Evolutionary conservation across 2,329 filamentous ascomycete genomes (phyloP).

Genomic region (Mycocentrospora acerina): DNA sequence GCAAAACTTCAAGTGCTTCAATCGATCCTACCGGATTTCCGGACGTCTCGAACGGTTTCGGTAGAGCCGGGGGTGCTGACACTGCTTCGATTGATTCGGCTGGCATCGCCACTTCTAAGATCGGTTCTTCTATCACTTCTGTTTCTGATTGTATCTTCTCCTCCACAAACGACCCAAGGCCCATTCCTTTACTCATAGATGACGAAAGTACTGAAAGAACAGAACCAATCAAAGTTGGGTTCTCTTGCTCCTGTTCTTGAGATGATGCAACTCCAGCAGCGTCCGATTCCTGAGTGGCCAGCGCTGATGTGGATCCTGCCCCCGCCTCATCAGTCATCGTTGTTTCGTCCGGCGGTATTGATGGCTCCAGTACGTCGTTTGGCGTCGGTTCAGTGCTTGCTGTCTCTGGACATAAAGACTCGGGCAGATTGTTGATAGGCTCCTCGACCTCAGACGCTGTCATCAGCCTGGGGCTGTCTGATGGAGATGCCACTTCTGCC

Average conservation of each 20-base stretch:
- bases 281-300: conserved; percentile 9
- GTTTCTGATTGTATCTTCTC: too few relatives aligned
- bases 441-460: conserved; percentile 22
- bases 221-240: too few relatives aligned
- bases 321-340: conserved; percentile 19
- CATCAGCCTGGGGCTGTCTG: conserved; percentile 23
- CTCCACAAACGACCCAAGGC: too few relatives aligned
- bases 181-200: too few relatives aligned
- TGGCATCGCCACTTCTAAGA: too few relatives aligned
- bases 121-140: too few relatives aligned
- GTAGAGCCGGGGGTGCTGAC: neutral
- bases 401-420: conserved; percentile 16
- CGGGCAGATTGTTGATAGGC: conserved; percentile 17
- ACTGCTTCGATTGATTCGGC: neutral
- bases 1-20: neutral
- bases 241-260: conserved; percentile 4
- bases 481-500: conserved; percentile 29
- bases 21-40: neutral
- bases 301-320: conserved; percentile 21
- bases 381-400: conserved; percentile 17
- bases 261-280: conserved; percentile 6
- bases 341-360: conserved; percentile 18
- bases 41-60: neutral
- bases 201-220: too few relatives aligned
- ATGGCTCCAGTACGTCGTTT: conserved; percentile 17